phyloP scores from a whole-genome alignment of 2,329 filamentous ascomycete genomes.

The Zasmidium citrigriseum region DNA sequence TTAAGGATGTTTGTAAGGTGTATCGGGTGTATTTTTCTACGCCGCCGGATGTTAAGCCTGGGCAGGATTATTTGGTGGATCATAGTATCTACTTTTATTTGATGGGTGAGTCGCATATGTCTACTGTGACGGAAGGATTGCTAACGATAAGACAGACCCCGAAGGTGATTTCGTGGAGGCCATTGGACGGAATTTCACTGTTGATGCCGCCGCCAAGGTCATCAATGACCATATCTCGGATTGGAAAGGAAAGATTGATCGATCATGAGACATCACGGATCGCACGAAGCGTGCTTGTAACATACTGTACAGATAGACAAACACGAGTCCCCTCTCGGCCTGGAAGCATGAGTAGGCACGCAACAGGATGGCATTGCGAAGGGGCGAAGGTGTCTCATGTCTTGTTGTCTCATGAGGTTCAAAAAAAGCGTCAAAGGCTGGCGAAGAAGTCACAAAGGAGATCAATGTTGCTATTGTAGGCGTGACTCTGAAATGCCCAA shows the following conservation, averaged over 20 bases:
- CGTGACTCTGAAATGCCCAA: no score
- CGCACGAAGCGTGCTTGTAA: not conserved
- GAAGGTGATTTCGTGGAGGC: conserved; percentile 98
- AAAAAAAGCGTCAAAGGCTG: no score
- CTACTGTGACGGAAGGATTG: not conserved
- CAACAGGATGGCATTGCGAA: no score
- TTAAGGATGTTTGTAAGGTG: conserved; percentile 91
- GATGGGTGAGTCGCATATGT: conserved; percentile 65
- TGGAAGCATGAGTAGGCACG: no score
- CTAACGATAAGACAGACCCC: conserved; percentile 61
- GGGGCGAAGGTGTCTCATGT: no score
- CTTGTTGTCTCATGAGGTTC: no score
- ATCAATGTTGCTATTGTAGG: no score
- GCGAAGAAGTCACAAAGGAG: no score
- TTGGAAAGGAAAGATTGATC: conserved; percentile 64
- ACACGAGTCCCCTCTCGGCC: not conserved
- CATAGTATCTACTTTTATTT: conserved; percentile 99
- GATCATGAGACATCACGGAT: conserved; percentile 15
- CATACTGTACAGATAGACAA: conserved; percentile 11
- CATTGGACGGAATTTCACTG: conserved; percentile 89
- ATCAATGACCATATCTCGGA: conserved; percentile 85
- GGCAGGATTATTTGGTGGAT: conserved; percentile 95
- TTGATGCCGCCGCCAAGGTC: conserved; percentile 78
- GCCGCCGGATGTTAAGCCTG: conserved; percentile 80
- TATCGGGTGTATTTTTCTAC: conserved; percentile 98